Evolutionary conservation across 163 green algal species (phyloP).

Genomic region (Smithsoniella earleae): DNA sequence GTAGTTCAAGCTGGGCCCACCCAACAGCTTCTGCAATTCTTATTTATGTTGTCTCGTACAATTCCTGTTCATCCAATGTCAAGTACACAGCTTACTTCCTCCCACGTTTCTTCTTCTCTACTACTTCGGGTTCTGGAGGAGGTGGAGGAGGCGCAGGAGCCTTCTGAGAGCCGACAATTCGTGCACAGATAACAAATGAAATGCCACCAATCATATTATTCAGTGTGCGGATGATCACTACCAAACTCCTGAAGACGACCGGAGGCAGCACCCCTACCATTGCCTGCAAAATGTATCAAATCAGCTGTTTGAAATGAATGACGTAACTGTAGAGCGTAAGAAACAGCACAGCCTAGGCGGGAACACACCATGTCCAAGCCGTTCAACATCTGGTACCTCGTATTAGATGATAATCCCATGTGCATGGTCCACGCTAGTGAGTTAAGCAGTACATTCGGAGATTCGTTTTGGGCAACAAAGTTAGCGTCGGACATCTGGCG

Average conservation of each 20-base stretch:
- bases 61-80: too few relatives aligned
- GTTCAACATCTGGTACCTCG: slow-evolving; percentile 88
- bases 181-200: slow-evolving; percentile 82
- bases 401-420: slow-evolving; percentile 88
- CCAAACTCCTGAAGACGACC: slow-evolving; percentile 64
- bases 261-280: slow-evolving; percentile 60
- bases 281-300: slow-evolving; percentile 45
- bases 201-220: slow-evolving; percentile 91
- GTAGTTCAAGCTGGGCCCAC: too few relatives aligned
- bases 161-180: slow-evolving; percentile 83
- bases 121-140: not conserved
- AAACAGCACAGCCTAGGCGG: too few relatives aligned
- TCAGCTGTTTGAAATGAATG: too few relatives aligned
- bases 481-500: slow-evolving; percentile 59
- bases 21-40: too few relatives aligned
- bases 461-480: slow-evolving; percentile 65
- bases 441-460: slow-evolving; percentile 76
- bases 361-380: slow-evolving; percentile 67
- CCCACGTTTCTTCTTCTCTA: slow-evolving; percentile 2
- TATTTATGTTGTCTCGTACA: too few relatives aligned
- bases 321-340: not conserved
- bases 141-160: slow-evolving; percentile 37
- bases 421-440: slow-evolving; percentile 78
- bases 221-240: slow-evolving; percentile 59
- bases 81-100: slow-evolving; percentile 23